These are phyloP conservation scores for Massarina eburnea DNA, from an alignment of 2,329 filamentous ascomycete genomes.

Conservation along the genomic window DNA sequence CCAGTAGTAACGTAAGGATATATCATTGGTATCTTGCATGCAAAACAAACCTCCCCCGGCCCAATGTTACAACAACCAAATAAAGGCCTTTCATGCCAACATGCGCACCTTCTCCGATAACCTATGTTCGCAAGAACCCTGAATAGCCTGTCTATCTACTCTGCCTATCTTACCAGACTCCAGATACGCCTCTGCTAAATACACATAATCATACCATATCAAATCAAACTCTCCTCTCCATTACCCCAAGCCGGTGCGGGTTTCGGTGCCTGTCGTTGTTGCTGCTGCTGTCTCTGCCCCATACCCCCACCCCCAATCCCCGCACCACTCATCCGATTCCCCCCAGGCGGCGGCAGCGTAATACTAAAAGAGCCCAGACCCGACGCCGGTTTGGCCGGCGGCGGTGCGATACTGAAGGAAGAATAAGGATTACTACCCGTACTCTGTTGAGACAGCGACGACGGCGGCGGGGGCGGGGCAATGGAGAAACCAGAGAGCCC, in stretches of 20 bases:
- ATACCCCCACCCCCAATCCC: conserved; percentile 31
- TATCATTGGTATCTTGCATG: no score
- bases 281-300: conserved; percentile 8
- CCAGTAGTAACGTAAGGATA: no score
- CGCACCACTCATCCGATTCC: conserved; percentile 15
- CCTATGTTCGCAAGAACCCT: no score
- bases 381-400: conserved; percentile 22
- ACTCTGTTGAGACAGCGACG: conserved; percentile 20
- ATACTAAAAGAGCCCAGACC: conserved; percentile 14
- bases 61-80: no score
- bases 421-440: conserved; percentile 39
- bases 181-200: no score
- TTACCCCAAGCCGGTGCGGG: conserved; percentile 4
- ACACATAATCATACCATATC: background rate
- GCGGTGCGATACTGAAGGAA: conserved; percentile 43
- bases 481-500: conserved; percentile 50
- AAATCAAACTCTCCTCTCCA: conserved; percentile 13
- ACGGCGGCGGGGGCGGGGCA: conserved; percentile 48
- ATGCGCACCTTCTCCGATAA: no score
- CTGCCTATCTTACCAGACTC: no score
- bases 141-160: no score
- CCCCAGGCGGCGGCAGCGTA: conserved; percentile 9
- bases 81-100: no score
- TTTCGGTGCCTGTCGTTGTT: conserved; percentile 5
- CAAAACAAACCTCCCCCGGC: no score